Evolutionary conservation across 2,329 filamentous ascomycete species (phyloP).

Genomic region (Calonectria pseudoreteaudii): DNA sequence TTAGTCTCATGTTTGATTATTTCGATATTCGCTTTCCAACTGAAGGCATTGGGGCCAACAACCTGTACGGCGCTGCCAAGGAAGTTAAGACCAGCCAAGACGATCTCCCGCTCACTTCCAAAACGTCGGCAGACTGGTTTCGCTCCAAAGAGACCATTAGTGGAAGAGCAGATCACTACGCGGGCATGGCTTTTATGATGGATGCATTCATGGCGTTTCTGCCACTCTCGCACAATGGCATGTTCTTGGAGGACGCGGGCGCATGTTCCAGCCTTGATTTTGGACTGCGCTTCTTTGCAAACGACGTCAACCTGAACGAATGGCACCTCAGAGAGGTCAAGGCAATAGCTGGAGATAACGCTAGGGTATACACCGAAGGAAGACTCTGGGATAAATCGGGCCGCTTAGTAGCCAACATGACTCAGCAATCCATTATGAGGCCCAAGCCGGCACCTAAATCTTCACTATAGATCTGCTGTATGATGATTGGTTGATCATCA

Average conservation of each 20-base stretch:
- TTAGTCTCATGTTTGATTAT: neutral
- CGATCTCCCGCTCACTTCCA: neutral
- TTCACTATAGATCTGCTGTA: neutral
- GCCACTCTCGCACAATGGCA: neutral
- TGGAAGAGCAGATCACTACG: neutral
- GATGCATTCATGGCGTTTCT: neutral
- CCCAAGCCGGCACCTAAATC: neutral
- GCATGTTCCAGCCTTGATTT: conserved; percentile 1
- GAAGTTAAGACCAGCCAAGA: neutral
- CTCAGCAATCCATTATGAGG: neutral
- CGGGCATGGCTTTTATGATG: conserved; percentile 1
- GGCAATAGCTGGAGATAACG: neutral
- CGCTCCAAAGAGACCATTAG: neutral
- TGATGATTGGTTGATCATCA: neutral
- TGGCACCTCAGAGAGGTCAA: neutral
- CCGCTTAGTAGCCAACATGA: neutral
- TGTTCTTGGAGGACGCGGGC: neutral
- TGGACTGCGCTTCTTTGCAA: neutral
- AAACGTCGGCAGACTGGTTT: neutral
- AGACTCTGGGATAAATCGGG: neutral
- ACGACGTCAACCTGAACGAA: neutral
- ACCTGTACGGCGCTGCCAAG: neutral
- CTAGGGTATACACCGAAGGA: neutral
- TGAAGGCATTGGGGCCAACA: neutral
- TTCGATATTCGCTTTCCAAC: neutral